Evolutionary conservation across 805 yeast species (phyloP), one percentile per base, ranked within the genome.

Genomic region (Starmera amethionina): DNA sequence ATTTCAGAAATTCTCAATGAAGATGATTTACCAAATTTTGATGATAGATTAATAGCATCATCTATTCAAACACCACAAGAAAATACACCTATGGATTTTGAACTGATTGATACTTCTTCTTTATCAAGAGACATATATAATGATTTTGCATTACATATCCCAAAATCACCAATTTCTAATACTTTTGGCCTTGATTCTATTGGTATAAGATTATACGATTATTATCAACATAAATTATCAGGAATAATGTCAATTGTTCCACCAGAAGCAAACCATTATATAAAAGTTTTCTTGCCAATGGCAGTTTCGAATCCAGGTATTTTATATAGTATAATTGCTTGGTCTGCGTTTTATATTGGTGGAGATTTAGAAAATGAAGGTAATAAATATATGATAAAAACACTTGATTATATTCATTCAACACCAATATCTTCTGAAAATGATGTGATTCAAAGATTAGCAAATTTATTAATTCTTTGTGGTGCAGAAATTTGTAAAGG

Each of bases 401-500:
- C 82, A 1, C 51, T 75, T 13, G 59, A 62, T 32, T 70, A 67
- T 44, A 56, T 74, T 35, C 55, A 58, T 30, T 51, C 51, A 3
- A 56, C 59, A 3, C 66, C 67, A 4, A 42, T 46, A n/a, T 41
- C 37, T 31, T 41, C 46, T 3, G 56, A 55, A 30, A 36, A 44
- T 15, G 54, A 52, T 10, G 46, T 50, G 42, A 43, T 58, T 39
- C 62, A 49, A 46, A 70, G 79, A 43, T 55, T 84, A 35, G 89
- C 94, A 1, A 73, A 80, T 14, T 64, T 81, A 40, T 59, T 84
- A 45, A 74, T 85, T 39, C 64, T 84, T 38, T 74, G 83, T 47
- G 86, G 82, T n/a, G 89, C 85, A 1, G 88, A 83, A 52, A 82
- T 85, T 40, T 84, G 90, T 59, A 72, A 77, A 46, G 95, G 95